phyloP scores from a whole-genome alignment of 2,329 filamentous ascomycete species.

The Penicillium sp. region DNA sequence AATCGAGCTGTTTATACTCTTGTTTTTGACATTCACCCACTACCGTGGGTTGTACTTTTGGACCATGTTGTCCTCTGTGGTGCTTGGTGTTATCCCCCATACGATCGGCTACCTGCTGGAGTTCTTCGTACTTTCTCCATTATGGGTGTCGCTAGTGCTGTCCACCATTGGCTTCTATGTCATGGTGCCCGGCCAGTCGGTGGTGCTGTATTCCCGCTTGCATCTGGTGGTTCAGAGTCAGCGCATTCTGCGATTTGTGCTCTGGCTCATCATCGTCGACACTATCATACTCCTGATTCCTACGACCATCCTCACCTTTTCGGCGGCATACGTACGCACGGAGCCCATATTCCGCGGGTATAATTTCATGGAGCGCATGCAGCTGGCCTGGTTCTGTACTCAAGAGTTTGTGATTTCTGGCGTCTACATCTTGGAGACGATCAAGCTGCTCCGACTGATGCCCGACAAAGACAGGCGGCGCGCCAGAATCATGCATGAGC shows the following conservation, averaged over 20 bases:
- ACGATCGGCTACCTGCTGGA: conserved; percentile 42
- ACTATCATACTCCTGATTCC: conserved; percentile 53
- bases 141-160: conserved; percentile 40
- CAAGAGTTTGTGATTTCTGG: conserved; percentile 49
- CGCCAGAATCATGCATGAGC: conserved; percentile 47
- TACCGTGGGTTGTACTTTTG: conserved; percentile 44
- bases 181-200: conserved; percentile 60
- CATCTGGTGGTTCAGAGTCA: conserved; percentile 57
- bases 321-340: conserved; percentile 27
- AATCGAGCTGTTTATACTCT: conserved; percentile 39
- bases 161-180: conserved; percentile 55
- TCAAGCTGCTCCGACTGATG: conserved; percentile 43
- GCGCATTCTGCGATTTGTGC: conserved; percentile 48
- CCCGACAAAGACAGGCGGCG: conserved; percentile 37
- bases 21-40: conserved; percentile 39
- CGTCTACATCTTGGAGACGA: conserved; percentile 54
- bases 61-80: conserved; percentile 38
- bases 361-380: conserved; percentile 43
- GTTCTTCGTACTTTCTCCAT: conserved; percentile 34
- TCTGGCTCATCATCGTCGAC: conserved; percentile 58
- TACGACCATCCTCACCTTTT: conserved; percentile 56
- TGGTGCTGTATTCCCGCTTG: conserved; percentile 63
- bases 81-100: conserved; percentile 37
- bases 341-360: conserved; percentile 37
- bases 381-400: conserved; percentile 44